phyloP scores from a whole-genome alignment of 768 basidiomycete species.

The Leccinellum luteum region DNA sequence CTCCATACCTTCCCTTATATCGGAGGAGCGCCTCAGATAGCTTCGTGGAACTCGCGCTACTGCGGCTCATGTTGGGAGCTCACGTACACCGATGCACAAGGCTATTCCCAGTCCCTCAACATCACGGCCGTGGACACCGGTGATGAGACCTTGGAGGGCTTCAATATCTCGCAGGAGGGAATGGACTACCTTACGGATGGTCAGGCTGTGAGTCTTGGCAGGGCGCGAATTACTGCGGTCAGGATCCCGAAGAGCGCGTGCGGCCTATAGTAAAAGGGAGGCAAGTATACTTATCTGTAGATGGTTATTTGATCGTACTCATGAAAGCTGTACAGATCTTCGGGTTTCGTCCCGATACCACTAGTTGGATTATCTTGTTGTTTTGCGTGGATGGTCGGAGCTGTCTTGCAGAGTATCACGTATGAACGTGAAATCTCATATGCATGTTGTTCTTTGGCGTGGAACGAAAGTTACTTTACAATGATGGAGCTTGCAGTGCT shows the following conservation, averaged over 20 bases:
- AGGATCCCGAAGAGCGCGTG: constrained; percentile 16
- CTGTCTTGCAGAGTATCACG: not conserved
- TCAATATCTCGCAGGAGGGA: constrained; percentile 36
- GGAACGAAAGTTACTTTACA: not conserved
- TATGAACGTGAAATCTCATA: not conserved
- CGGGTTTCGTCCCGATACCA: not conserved
- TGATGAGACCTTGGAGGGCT: constrained; percentile 23
- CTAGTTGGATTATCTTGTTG: not conserved
- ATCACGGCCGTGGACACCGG: constrained; percentile 54
- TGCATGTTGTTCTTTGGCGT: not conserved
- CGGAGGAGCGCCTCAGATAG: constrained; percentile 52
- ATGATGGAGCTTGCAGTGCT: not conserved
- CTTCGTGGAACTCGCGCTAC: constrained; percentile 47
- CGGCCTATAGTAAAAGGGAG: constrained; percentile 3
- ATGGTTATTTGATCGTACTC: not conserved
- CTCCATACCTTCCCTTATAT: constrained; percentile 61
- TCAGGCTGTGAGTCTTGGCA: constrained; percentile 28
- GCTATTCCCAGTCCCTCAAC: constrained; percentile 38
- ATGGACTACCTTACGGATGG: constrained; percentile 36
- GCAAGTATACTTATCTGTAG: not conserved
- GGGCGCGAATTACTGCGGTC: constrained; percentile 20
- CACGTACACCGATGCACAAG: constrained; percentile 37
- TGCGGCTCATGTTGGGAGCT: constrained; percentile 65
- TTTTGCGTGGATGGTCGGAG: not conserved
- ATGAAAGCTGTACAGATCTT: not conserved